Percentiles rank a stretch among this genome's conserved stretches.
Conservation (phyloP, 768 basidiomycete genomes). For the Mycena vulgaris region DNA sequence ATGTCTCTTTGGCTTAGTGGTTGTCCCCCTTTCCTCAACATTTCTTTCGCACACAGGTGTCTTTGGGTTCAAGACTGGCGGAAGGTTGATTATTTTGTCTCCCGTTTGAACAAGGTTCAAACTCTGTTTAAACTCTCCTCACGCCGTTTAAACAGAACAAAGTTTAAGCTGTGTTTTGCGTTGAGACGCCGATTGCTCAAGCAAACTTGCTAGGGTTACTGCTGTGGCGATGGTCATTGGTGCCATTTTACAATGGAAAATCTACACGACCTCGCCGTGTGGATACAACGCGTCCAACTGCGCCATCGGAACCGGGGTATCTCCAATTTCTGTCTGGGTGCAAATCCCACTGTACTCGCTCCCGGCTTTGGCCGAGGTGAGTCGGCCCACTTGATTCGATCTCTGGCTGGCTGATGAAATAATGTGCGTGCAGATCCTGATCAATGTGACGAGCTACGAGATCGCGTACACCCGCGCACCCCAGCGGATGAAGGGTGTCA, state of each 20-base stretch:
- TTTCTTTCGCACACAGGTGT: too few species aligned
- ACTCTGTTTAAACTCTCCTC: too few species aligned
- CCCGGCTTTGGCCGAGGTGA: slow-evolving; percentile 41
- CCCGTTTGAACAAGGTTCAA: too few species aligned
- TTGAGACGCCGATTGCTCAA: too few species aligned
- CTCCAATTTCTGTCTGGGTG: slow-evolving; percentile 44
- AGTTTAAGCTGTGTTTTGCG: too few species aligned
- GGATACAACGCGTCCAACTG: slow-evolving; percentile 42
- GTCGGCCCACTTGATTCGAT: slow-evolving; percentile 5
- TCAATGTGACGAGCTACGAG: slow-evolving; percentile 39
- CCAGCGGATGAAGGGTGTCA: slow-evolving; percentile 59
- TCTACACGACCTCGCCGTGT: slow-evolving; percentile 45
- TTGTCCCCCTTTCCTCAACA: too few species aligned
- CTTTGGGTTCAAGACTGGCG: too few species aligned
- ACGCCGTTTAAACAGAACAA: too few species aligned
- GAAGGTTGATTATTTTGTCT: too few species aligned
- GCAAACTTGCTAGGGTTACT: too few species aligned
- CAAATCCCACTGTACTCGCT: slow-evolving; percentile 44
- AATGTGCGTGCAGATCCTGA: slow-evolving; percentile 34
- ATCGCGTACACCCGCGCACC: slow-evolving; percentile 61
- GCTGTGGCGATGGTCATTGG: slow-evolving; percentile 41
- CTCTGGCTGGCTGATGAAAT: slow-evolving; percentile 29
- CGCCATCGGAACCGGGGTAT: slow-evolving; percentile 42
- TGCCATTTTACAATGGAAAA: slow-evolving; percentile 44
- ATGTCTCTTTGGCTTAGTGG: too few species aligned